A percentile compares a stretch with the other conserved stretches of the same genome.
These are phyloP conservation scores for Claviceps purpurea DNA, from an alignment of 2,329 filamentous ascomycete genomes.

Conservation along the genomic window DNA sequence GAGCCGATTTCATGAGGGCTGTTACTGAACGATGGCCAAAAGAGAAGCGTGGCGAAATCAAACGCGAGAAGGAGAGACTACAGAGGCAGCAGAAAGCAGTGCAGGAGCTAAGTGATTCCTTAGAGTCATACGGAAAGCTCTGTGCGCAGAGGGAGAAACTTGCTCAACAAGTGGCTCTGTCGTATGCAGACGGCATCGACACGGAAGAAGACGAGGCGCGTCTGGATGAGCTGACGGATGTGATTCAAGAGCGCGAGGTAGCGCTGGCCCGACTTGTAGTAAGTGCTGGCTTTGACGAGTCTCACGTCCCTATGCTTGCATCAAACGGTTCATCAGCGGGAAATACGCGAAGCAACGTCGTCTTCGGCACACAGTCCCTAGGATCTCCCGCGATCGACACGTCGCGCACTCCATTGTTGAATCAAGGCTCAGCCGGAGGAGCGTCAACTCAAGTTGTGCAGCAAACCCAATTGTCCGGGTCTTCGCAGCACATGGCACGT, in stretches of 20 bases:
- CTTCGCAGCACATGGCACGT: conserved; percentile 11
- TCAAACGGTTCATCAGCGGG: conserved; percentile 6
- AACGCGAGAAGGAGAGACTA: conserved; percentile 35
- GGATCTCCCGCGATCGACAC: conserved; percentile 18
- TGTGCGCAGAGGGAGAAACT: conserved; percentile 31
- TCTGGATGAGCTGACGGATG: conserved; percentile 33
- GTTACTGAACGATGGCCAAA: conserved; percentile 32
- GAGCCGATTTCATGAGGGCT: conserved; percentile 31
- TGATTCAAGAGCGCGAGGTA: conserved; percentile 30
- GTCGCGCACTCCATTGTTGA: conserved; percentile 20
- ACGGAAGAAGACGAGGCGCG: conserved; percentile 37
- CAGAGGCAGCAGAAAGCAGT: conserved; percentile 32
- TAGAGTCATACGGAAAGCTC: conserved; percentile 29
- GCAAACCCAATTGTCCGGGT: conserved; percentile 33
- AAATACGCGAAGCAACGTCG: conserved; percentile 15
- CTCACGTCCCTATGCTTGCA: conserved; percentile 21
- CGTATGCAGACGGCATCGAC: conserved; percentile 36
- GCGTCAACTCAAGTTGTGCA: conserved; percentile 34
- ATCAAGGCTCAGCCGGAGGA: conserved; percentile 18
- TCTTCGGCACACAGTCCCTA: conserved; percentile 31
- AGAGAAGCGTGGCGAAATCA: conserved; percentile 32
- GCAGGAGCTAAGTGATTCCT: conserved; percentile 25
- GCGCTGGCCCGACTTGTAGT: conserved; percentile 27
- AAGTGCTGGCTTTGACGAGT: conserved; percentile 32
- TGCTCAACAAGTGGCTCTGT: conserved; percentile 32